Percentiles rank a stretch among this genome's conserved stretches.
These are phyloP conservation scores for Prosopis cineraria DNA, from an alignment of 306 rosid genomes.

Conservation along the genomic window DNA sequence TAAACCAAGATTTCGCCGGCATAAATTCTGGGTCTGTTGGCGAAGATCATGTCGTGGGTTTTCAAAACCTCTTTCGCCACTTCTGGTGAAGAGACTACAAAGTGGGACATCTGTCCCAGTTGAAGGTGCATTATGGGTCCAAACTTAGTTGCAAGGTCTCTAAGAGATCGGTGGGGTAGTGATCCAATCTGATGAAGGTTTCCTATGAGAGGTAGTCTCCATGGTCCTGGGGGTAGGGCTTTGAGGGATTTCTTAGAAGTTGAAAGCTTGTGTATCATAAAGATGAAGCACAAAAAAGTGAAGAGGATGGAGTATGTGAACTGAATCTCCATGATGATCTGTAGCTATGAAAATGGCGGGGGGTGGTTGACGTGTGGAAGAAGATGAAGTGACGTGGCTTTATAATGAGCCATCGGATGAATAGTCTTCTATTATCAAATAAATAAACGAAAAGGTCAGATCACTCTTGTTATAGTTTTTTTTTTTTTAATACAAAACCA, in stretches of 20 bases:
- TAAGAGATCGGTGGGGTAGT: background rate
- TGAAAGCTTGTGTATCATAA: background rate
- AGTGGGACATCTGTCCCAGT: background rate
- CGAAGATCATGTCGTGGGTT: conserved; percentile 16
- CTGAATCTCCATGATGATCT: conserved; percentile 1
- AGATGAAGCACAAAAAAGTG: background rate
- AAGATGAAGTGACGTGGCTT: background rate
- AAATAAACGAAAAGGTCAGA: too few species aligned
- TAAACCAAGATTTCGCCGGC: background rate
- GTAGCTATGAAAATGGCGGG: background rate
- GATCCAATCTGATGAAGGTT: conserved; percentile 10
- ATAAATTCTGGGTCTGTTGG: background rate
- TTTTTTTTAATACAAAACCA: too few species aligned
- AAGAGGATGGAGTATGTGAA: background rate
- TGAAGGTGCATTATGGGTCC: conserved; percentile 30
- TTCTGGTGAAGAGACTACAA: conserved; percentile 14
- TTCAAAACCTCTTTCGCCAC: background rate
- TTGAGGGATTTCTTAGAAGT: background rate
- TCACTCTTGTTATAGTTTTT: too few species aligned
- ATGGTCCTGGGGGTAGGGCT: conserved; percentile 16
- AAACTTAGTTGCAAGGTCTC: conserved; percentile 23
- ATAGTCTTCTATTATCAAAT: too few species aligned
- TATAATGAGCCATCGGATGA: too few species aligned
- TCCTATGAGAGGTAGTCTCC: conserved; percentile 15
- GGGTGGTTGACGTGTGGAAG: background rate